phyloP scores from a whole-genome alignment of 371 early-diverging fungal genomes.

The Coemansia sp. region DNA sequence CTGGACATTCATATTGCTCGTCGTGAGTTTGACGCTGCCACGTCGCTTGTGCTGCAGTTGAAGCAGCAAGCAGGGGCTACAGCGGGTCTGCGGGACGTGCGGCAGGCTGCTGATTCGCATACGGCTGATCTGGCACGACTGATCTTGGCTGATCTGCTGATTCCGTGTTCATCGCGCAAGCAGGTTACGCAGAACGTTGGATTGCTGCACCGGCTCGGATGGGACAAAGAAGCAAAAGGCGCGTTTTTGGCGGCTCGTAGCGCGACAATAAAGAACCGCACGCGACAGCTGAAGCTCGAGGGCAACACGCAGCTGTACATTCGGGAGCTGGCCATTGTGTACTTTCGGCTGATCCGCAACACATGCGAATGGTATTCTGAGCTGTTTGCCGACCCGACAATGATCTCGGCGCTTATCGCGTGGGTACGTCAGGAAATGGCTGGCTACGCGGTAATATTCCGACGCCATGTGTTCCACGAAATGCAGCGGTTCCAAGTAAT shows the following conservation, averaged over 20 bases:
- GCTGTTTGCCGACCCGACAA: slow-evolving; percentile 80
- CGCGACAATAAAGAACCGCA: slow-evolving; percentile 74
- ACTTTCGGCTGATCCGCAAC: slow-evolving; percentile 84
- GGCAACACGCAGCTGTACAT: slow-evolving; percentile 84
- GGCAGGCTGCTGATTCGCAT: slow-evolving; percentile 62
- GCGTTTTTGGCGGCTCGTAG: slow-evolving; percentile 74
- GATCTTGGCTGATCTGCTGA: slow-evolving; percentile 73
- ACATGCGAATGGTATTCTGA: slow-evolving; percentile 93
- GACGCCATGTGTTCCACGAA: slow-evolving; percentile 81
- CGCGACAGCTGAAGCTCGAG: slow-evolving; percentile 77
- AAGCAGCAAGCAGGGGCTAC: slow-evolving; percentile 50
- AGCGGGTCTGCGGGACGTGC: slow-evolving; percentile 55
- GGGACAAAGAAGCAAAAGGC: slow-evolving; percentile 65
- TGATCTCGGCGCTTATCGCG: slow-evolving; percentile 88
- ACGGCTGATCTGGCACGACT: slow-evolving; percentile 63
- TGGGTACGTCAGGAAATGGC: slow-evolving; percentile 89
- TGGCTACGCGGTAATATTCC: slow-evolving; percentile 79
- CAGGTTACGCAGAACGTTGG: slow-evolving; percentile 78
- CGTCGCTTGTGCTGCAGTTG: slow-evolving; percentile 57
- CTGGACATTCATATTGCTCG: slow-evolving; percentile 86
- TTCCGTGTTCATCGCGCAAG: slow-evolving; percentile 72
- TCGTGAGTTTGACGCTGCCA: slow-evolving; percentile 81
- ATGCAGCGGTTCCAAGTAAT: slow-evolving; percentile 76
- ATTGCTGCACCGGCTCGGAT: slow-evolving; percentile 76
- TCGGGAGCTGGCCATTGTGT: slow-evolving; percentile 78